Percentiles rank a stretch among this genome's conserved stretches.
phyloP scores from a whole-genome alignment of 2,329 filamentous ascomycete species.

The Trichoderma sp. region DNA sequence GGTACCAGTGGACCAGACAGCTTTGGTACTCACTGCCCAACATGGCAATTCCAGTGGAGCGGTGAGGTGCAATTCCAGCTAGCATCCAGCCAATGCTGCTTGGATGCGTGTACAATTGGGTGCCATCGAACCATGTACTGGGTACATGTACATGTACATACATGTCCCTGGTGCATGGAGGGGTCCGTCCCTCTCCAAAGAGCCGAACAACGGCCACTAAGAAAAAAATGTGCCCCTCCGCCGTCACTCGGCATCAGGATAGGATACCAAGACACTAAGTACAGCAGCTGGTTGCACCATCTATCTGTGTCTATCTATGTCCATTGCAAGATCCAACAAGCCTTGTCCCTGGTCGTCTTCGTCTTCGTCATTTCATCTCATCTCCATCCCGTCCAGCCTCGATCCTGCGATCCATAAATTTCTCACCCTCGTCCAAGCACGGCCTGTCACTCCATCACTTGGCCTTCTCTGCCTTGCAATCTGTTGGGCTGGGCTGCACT shows the following conservation, averaged over 20 bases:
- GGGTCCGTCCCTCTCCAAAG: neutral
- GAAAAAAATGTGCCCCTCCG: slow-evolving; percentile 11
- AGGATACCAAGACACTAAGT: neutral
- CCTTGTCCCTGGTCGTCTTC: neutral
- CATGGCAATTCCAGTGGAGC: neutral
- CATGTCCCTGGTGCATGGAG: neutral
- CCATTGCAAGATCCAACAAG: neutral
- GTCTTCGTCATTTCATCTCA: neutral
- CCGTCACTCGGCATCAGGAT: slow-evolving; percentile 14
- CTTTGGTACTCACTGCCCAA: neutral
- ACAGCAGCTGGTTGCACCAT: neutral
- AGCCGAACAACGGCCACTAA: neutral
- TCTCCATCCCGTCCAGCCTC: neutral
- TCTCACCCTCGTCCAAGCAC: neutral
- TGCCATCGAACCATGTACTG: neutral
- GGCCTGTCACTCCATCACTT: neutral
- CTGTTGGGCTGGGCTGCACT: slow-evolving; percentile 6
- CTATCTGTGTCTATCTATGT: neutral
- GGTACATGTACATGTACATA: neutral
- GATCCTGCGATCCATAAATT: slow-evolving; percentile 7
- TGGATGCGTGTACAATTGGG: neutral
- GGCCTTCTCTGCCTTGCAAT: neutral
- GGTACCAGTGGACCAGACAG: neutral
- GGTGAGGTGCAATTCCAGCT: neutral
- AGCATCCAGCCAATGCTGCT: neutral